These are phyloP conservation scores for Cystofilobasidium macerans DNA, from an alignment of 768 basidiomycete genomes.

Conservation along the genomic window DNA sequence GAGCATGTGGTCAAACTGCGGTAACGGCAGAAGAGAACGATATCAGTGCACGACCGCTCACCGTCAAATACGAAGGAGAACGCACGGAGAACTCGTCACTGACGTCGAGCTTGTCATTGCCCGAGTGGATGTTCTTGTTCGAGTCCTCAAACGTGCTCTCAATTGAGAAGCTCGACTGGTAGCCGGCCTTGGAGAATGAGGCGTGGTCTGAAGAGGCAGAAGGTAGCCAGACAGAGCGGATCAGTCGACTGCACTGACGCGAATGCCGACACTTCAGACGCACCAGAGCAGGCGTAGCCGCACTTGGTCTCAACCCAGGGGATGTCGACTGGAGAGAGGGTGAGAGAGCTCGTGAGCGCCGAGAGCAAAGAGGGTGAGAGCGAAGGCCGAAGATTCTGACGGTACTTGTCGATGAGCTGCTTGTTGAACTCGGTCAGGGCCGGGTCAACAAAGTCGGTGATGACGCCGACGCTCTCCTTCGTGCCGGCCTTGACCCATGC, in stretches of 20 bases:
- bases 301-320: constrained; percentile 81
- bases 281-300: constrained; percentile 39
- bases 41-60: too few species aligned
- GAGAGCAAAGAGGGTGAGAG: neutral
- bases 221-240: constrained; percentile 7
- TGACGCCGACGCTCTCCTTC: constrained; percentile 57
- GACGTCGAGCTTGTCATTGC: constrained; percentile 51
- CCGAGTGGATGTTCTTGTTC: constrained; percentile 72
- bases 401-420: constrained; percentile 61
- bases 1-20: constrained; percentile 70
- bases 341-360: too few species aligned
- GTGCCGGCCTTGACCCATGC: constrained; percentile 83
- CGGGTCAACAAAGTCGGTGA: constrained; percentile 69
- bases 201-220: constrained; percentile 13
- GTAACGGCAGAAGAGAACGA: neutral
- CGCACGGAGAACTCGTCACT: constrained; percentile 28
- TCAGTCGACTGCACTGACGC: neutral
- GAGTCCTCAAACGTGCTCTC: constrained; percentile 39
- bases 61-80: neutral
- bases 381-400: constrained; percentile 29
- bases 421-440: constrained; percentile 72
- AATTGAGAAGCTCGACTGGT: constrained; percentile 30
- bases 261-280: neutral
- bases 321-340: constrained; percentile 47
- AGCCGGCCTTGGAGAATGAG: constrained; percentile 26